phyloP scores from a whole-genome alignment of 225 moss, liverwort and hornwort species.

The Neckera pumila region DNA sequence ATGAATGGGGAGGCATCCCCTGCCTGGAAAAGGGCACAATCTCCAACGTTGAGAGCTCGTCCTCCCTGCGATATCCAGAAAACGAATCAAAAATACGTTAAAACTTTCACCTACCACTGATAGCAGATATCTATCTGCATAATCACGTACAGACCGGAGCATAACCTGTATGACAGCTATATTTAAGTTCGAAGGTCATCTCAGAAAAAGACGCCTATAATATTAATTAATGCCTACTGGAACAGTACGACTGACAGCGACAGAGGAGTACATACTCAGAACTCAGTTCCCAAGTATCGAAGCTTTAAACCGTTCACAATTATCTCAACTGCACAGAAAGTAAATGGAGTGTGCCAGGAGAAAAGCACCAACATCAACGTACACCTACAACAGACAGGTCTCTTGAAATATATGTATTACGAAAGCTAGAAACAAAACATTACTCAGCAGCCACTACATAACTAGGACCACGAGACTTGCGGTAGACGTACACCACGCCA shows the following conservation, averaged over 20 bases:
- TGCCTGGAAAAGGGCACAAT: constrained; percentile 88
- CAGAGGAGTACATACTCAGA: neutral
- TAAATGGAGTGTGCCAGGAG: neutral
- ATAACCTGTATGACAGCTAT: neutral
- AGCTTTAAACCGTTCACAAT: neutral
- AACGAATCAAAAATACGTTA: neutral
- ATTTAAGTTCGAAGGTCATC: constrained; percentile 13
- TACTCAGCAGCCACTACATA: neutral
- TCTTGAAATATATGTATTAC: neutral
- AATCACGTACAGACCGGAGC: neutral
- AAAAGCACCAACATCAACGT: neutral
- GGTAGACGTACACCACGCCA: neutral
- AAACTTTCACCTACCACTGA: neutral
- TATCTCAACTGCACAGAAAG: neutral
- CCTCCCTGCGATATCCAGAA: constrained; percentile 55
- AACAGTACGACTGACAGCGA: constrained; percentile 23
- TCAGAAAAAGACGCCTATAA: constrained; percentile 13
- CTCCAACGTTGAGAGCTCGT: constrained; percentile 86
- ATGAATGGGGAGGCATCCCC: constrained; percentile 68
- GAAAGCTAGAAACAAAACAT: neutral
- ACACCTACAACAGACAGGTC: neutral
- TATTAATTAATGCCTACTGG: constrained; percentile 8
- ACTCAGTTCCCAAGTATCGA: constrained; percentile 4
- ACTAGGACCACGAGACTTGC: neutral
- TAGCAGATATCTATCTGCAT: neutral